Base-by-base conservation (phyloP, 176 grass and related monocot genomes). In the Ensete glaucum region DNA sequence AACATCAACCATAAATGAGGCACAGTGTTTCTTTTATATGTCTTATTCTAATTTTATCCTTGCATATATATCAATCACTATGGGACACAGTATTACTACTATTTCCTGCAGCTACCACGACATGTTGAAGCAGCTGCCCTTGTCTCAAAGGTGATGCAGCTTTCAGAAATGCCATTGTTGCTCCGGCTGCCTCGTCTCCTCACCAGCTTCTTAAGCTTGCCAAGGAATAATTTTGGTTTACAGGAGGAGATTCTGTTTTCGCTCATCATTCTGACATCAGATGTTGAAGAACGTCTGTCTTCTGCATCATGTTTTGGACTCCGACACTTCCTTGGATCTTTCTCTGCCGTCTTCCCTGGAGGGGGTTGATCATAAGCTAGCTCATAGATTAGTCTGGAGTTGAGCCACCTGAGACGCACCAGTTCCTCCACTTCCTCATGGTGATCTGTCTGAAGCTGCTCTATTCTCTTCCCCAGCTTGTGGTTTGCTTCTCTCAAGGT, bases 371-470 rank as follows among this genome's bases (percentile, higher is more conserved):
- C 12, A 27, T 49, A 79, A 51, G 19, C 59, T 43, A 74, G 67
- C 73, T 79, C 25, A 9, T 79, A 74, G 9, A 69, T 74, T 20
- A 79, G 76, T 48, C 69, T 66, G 53, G 69, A 50, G 19, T 67
- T 84, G 15, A 79, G 49, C 82, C 82, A 79, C 49, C 76, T 79
- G 50, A 84, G 76, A 52, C 69, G 55, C 27, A 67, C 26, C 9
- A 79, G 25, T 62, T 79, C 82, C 24, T 84, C 82, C 0, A 3
- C 77, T 22, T 84, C 82, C 54, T 22, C 78, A 22, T 16, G 48
- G 20, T 54, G 67, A 50, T 73, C 56, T 3, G 16, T 12, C 53
- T 79, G 59, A 6, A 79, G 57, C 53, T 67, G 53, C 73, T 74
- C 70, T 20, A 79, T 51, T 34, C 79, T 68, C 62, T 67, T 79